Evolutionary conservation across 73 alveolate species (phyloP).

Genomic region (Paraurostyla sp.): DNA sequence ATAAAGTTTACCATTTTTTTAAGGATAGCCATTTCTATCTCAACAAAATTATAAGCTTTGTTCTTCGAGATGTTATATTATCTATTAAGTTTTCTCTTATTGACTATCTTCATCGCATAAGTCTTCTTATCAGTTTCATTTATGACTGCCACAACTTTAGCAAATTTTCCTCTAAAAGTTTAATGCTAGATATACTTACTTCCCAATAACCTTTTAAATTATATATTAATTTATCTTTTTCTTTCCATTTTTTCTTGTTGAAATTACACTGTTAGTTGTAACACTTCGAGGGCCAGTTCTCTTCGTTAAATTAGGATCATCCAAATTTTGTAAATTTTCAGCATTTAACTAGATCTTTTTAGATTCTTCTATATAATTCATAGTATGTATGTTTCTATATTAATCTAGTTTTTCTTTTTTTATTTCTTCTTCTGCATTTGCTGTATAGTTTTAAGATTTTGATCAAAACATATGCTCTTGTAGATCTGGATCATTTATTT

Average conservation of each 20-base stretch:
- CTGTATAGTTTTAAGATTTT: neutral
- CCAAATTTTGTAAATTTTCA: neutral
- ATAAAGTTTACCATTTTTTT: slow-evolving; percentile 50
- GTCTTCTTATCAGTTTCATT: slow-evolving; percentile 13
- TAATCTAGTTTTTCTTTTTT: neutral
- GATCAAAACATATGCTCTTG: neutral
- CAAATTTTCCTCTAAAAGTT: slow-evolving; percentile 50
- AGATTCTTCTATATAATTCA: neutral
- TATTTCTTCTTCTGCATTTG: neutral
- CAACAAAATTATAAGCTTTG: slow-evolving; percentile 53
- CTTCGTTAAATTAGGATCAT: neutral
- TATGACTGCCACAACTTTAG: slow-evolving; percentile 32
- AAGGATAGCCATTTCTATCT: slow-evolving; percentile 57
- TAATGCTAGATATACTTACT: neutral
- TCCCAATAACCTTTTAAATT: slow-evolving; percentile 19
- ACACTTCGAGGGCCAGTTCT: slow-evolving; percentile 37
- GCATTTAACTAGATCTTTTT: neutral
- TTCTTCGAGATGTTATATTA: neutral
- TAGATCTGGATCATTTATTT: neutral
- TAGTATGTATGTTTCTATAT: neutral
- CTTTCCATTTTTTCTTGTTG: slow-evolving; percentile 61
- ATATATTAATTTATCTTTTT: slow-evolving; percentile 67
- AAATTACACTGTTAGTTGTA: slow-evolving; percentile 47
- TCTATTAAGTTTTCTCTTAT: slow-evolving; percentile 43
- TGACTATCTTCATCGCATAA: slow-evolving; percentile 66